Percentiles rank a stretch among this genome's conserved stretches.
Evolutionary conservation across 108 stramenopile species (phyloP).

Genomic region (Pseudonitzschia delicatissima): DNA sequence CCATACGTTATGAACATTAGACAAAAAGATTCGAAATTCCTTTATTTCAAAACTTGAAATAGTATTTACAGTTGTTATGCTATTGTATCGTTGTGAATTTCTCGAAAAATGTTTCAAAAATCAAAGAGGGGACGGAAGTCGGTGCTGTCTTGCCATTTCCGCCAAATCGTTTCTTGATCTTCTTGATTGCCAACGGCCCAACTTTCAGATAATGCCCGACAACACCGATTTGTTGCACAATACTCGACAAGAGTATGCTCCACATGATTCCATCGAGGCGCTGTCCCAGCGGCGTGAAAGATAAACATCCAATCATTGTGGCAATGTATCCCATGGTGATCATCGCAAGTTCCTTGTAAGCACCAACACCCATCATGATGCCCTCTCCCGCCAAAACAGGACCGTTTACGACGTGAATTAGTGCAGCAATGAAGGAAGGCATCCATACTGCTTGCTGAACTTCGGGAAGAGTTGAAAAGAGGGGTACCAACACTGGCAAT

Average conservation of each 20-base stretch:
- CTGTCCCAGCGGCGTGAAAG: slow-evolving; percentile 52
- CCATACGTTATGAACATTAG: no score
- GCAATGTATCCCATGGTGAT: slow-evolving; percentile 51
- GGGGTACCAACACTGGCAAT: slow-evolving; percentile 57
- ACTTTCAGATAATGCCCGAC: slow-evolving; percentile 61
- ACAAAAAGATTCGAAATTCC: no score
- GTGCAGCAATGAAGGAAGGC: slow-evolving; percentile 61
- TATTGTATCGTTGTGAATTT: no score
- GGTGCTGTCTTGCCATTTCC: no score
- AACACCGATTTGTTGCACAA: slow-evolving; percentile 55
- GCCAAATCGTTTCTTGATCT: slow-evolving; percentile 19
- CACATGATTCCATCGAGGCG: slow-evolving; percentile 66
- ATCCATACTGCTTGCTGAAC: slow-evolving; percentile 64
- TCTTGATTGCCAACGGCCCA: slow-evolving; percentile 48
- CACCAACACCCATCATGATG: slow-evolving; percentile 63
- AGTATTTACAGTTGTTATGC: no score
- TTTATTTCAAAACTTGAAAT: no score
- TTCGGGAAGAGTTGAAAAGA: slow-evolving; percentile 70
- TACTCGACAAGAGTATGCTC: slow-evolving; percentile 53
- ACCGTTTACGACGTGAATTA: slow-evolving; percentile 75
- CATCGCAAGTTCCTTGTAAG: slow-evolving; percentile 56
- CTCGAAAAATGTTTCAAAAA: no score
- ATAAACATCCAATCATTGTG: slow-evolving; percentile 50
- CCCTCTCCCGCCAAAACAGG: slow-evolving; percentile 79
- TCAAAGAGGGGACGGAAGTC: no score